A percentile compares a stretch with the other conserved stretches of the same genome.
Evolutionary conservation across 495 filamentous ascomycete species (phyloP).

Genomic region (Talaromyces trachyspermus): DNA sequence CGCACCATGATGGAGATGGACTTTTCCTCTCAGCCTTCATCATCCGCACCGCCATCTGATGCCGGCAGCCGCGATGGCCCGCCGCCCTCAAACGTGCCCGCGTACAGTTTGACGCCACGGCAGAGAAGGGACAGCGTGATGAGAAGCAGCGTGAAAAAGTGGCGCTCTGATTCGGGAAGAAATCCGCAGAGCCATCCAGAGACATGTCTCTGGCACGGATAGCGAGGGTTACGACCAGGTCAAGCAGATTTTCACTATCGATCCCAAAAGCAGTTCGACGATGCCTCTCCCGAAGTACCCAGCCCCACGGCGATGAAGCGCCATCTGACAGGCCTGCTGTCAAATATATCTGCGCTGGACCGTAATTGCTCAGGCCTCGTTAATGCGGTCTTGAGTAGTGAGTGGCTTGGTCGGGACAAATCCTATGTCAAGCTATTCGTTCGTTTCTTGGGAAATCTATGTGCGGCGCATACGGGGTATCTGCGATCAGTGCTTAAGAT

Average conservation of each 20-base stretch:
- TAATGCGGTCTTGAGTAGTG: conserved; percentile 59
- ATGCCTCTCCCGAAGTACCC: conserved; percentile 34
- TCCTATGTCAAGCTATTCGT: conserved; percentile 71
- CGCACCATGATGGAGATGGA: conserved; percentile 37
- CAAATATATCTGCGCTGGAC: conserved; percentile 60
- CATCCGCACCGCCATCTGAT: conserved; percentile 28
- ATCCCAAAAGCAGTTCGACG: conserved; percentile 34
- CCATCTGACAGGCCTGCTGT: conserved; percentile 73
- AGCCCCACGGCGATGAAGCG: conserved; percentile 53
- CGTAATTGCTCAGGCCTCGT: conserved; percentile 69
- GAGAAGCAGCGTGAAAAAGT: conserved; percentile 43
- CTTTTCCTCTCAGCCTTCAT: conserved; percentile 21
- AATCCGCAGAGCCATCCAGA: conserved; percentile 66
- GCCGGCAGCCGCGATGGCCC: conserved; percentile 33
- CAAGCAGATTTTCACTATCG: conserved; percentile 56
- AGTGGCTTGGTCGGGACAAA: conserved; percentile 82
- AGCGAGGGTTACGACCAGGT: conserved; percentile 65
- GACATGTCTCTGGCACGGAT: conserved; percentile 51
- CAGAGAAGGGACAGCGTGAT: conserved; percentile 42
- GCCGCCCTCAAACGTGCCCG: conserved; percentile 50
- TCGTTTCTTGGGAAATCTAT: conserved; percentile 70
- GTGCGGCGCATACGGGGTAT: conserved; percentile 68
- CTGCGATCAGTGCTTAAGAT: conserved; percentile 60
- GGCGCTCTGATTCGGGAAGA: conserved; percentile 57
- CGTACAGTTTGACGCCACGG: conserved; percentile 69